phyloP scores from a whole-genome alignment of 306 rosid species.

The Psophocarpus tetragonolobus region DNA sequence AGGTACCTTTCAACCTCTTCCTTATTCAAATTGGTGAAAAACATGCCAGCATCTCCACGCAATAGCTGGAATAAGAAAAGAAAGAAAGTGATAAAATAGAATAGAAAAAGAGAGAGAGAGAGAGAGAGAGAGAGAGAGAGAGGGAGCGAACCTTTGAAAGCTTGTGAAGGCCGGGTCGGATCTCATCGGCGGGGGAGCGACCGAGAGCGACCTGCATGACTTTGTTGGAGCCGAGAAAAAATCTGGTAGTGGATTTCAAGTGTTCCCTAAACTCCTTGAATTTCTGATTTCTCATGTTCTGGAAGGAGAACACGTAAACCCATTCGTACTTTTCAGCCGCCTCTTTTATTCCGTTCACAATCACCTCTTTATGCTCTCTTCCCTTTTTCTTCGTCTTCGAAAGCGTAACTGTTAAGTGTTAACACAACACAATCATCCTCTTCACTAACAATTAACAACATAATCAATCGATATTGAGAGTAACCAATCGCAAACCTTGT shows the following conservation, averaged over 20 bases:
- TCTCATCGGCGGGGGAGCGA: conserved; percentile 75
- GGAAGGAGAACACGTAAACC: conserved; percentile 71
- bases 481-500: conserved; percentile 41
- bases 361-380: conserved; percentile 72
- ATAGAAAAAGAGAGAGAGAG: not conserved
- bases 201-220: conserved; percentile 92
- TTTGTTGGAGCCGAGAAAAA: conserved; percentile 94
- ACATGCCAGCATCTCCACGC: conserved; percentile 88
- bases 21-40: conserved; percentile 70
- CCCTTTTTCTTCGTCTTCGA: conserved; percentile 96
- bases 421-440: not conserved
- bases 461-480: not conserved
- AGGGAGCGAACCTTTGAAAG: conserved; percentile 69
- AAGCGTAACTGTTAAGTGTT: conserved; percentile 68
- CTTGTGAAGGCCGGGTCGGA: conserved; percentile 55
- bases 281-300: conserved; percentile 92
- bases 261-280: conserved; percentile 89
- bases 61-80: conserved; percentile 47
- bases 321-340: conserved; percentile 75
- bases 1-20: conserved; percentile 87
- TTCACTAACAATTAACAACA: not conserved
- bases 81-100: not conserved
- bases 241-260: conserved; percentile 72
- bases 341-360: conserved; percentile 61
- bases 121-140: not conserved